These are phyloP conservation scores for Alternaria solani DNA, from an alignment of 2,329 filamentous ascomycete species.

Conservation along the genomic window DNA sequence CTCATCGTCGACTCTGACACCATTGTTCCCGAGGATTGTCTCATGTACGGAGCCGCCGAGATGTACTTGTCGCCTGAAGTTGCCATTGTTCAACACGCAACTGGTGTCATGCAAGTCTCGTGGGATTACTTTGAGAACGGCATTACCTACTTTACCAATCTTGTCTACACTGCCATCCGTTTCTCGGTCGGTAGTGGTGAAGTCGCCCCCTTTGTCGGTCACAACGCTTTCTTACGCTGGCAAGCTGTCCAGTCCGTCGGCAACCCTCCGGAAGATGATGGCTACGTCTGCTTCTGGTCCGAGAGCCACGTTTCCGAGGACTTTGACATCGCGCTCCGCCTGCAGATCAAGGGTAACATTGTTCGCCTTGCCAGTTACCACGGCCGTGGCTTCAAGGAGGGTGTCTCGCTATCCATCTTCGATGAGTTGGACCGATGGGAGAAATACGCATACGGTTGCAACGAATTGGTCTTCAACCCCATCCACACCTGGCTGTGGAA, in stretches of 20 bases:
- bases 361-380: slow-evolving; percentile 74
- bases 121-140: slow-evolving; percentile 76
- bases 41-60: slow-evolving; percentile 80
- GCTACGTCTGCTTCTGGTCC: slow-evolving; percentile 74
- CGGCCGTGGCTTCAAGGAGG: slow-evolving; percentile 74
- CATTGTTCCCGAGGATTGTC: slow-evolving; percentile 69
- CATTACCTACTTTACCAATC: slow-evolving; percentile 78
- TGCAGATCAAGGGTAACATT: slow-evolving; percentile 72
- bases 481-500: slow-evolving; percentile 67
- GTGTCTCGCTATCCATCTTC: slow-evolving; percentile 75
- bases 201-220: slow-evolving; percentile 75
- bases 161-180: slow-evolving; percentile 75
- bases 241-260: slow-evolving; percentile 65
- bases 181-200: slow-evolving; percentile 75
- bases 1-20: slow-evolving; percentile 60
- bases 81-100: slow-evolving; percentile 77
- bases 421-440: slow-evolving; percentile 75
- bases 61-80: slow-evolving; percentile 82
- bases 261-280: slow-evolving; percentile 57
- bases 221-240: slow-evolving; percentile 79
- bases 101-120: slow-evolving; percentile 73
- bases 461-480: slow-evolving; percentile 75
- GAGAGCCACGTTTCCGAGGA: slow-evolving; percentile 79
- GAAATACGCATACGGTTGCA: slow-evolving; percentile 73
- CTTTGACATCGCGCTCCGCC: slow-evolving; percentile 75